Conservation (phyloP, 139 green algal genomes). For the Coelastrella sp. region DNA sequence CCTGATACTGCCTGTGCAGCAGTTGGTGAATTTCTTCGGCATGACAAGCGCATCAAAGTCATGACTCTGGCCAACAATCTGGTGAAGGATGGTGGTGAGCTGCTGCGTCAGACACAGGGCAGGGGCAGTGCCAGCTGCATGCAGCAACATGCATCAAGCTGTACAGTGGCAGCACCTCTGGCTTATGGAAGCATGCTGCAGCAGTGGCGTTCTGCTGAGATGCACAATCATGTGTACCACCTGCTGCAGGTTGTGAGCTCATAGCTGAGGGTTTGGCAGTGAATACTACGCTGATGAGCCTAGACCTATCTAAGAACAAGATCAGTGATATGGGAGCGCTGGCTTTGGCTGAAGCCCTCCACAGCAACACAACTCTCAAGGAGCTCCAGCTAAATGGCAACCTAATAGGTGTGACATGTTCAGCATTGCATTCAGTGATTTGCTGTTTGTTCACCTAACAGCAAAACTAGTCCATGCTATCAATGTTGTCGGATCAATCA, state of each 20-base stretch:
- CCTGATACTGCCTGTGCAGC: slow-evolving; percentile 18
- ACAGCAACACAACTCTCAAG: slow-evolving; percentile 33
- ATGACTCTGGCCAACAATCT: slow-evolving; percentile 33
- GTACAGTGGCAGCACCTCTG: too few relatives aligned
- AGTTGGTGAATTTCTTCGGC: slow-evolving; percentile 39
- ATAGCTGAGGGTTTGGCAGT: slow-evolving; percentile 18
- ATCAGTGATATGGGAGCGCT: slow-evolving; percentile 33
- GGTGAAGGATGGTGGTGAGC: slow-evolving; percentile 36
- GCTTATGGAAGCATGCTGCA: too few relatives aligned
- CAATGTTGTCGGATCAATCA: too few relatives aligned
- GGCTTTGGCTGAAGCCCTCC: slow-evolving; percentile 39
- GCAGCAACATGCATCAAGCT: too few relatives aligned
- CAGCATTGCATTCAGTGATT: too few relatives aligned
- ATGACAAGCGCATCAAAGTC: slow-evolving; percentile 41
- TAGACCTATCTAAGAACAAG: slow-evolving; percentile 54
- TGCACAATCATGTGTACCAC: too few relatives aligned
- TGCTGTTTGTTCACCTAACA: too few relatives aligned
- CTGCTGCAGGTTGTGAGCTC: slow-evolving; percentile 23
- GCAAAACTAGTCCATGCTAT: too few relatives aligned
- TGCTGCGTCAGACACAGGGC: too few relatives aligned
- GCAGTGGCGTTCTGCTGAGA: too few relatives aligned
- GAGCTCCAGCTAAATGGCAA: neutral
- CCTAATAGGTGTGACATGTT: slow-evolving; percentile 47
- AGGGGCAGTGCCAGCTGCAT: too few relatives aligned
- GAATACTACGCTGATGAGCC: slow-evolving; percentile 24